Evolutionary conservation across 768 basidiomycete species (phyloP), one percentile per base, ranked within the genome.

Genomic region (Megacollybia marginata): DNA sequence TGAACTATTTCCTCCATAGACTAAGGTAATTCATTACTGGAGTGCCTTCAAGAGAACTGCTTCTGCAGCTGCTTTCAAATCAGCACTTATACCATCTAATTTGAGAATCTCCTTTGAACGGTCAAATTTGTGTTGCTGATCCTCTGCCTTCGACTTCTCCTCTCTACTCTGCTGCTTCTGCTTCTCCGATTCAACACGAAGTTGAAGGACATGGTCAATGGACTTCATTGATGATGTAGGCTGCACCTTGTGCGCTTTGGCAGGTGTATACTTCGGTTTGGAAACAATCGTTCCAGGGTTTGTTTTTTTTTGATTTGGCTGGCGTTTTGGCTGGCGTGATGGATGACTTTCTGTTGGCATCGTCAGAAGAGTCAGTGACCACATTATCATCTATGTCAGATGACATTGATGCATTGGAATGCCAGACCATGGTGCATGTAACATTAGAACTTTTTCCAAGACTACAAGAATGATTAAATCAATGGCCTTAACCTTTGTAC

Each of bases 1-100:
- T 44, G 52, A 53, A 35, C 28, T 55, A 28, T 52, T 45, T 42
- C 43, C 43, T 13, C 51, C 44, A 49, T 42, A 40, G 9, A 40
- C 15, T 40, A 19, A 33, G 8, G 20, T 42, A 42, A 6, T 16
- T 20, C 42, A 23, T n/a, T 20, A 28, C 48, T 19, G 11, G 12
- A 44, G 20, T 11, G 9, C 11, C 43, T 44, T 23, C 43, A 44
- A 10, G 20, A 44, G 43, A 13, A 19, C 19, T 23, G 11, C 20
- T 13, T 44, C 20, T 9, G 43, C 43, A 10, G 11, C 11, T 23
- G 11, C 43, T 9, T 11, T 10, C 10, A 44, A 10, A 10, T 44
- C 43, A 11, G 11, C 43, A 20, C 43, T 20, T 9, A 44, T 19
- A 11, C 43, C 19, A 36, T 36, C 35, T 36, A n/a, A n/a, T 36